Evolutionary conservation across 1,139 yeast species (phyloP), one percentile per base, ranked within the genome.

Genomic region (Candida sp.): DNA sequence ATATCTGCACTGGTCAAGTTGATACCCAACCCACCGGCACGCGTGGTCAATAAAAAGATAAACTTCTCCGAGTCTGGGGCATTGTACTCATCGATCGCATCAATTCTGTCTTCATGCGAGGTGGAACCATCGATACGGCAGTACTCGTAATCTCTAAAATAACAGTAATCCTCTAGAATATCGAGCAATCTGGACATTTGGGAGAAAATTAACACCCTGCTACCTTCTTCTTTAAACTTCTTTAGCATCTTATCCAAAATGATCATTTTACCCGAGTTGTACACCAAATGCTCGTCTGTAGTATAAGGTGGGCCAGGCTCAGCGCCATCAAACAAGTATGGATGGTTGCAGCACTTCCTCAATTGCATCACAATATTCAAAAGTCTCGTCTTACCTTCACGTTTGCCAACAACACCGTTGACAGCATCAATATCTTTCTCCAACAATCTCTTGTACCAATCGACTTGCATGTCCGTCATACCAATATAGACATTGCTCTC

Each of bases 301-400:
- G 98, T 93, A 65, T 82, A 94, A 0, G 99, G 99, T 3, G 99
- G 99, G 7, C 99, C 99, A 0, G 98, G 98, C 67, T 94, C 99
- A 1, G 99, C 99, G 39, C 99, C 98, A 66, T 94, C 98, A 63
- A 94, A 94, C 47, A 94, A 74, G 67, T 94, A 94, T 0, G 99
- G 99, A 69, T 94, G 99, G 63, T 94, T 94, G 68, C 98, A 94
- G 68, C 98, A 94, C 68, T 94, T 94, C 61, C 98, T 81, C 57
- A 94, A 77, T 68, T 94, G 99, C 99, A 94, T 94, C 17, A 94
- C 98, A 61, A 94, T 92, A 63, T 94, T 94, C 49, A 94, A 75
- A 54, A 94, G 75, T 52, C 98, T 79, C 2, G 98, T 93, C 65
- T 93, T 93, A 7, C 96, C 94, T 65, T 93, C 98, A 53, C 94